Base-by-base conservation (phyloP, 1,139 yeast genomes). In the Blastobotrys capitulatus region DNA sequence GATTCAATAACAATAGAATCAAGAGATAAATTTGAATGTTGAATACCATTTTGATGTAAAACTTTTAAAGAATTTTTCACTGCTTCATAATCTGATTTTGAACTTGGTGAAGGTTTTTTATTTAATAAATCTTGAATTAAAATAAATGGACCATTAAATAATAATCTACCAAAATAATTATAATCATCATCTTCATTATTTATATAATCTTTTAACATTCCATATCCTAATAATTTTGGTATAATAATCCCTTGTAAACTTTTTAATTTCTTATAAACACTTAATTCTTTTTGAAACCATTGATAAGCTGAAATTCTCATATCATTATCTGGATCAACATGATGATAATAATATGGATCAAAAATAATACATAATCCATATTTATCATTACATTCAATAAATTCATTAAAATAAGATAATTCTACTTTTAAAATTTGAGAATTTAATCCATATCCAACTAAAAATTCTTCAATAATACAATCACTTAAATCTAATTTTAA, bases 271-370 rank as follows among this genome's bases (percentile, higher is more conserved):
- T 38, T 16, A 41, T 42, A 47, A n/a, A 47, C 43, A 10, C 44
- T 44, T 6, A 22, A 20, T 16, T 47, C 50, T 3, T 39, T 31
- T 13, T 15, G 15, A 13, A 42, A 42, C 47, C 50, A 47, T 13
- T 32, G 43, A 2, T 35, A 25, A 1, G 50, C 50, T 7, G 44
- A 38, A 2, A 27, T 19, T 16, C 32, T 13, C 15, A 47, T 20
- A 16, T 43, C 42, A 15, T 18, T 31, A 16, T 47, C 47, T n/a
- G 50, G 37, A 40, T 38, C 38, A 3, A 38, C 38, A 9, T 36
- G 39, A 35, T n/a, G n/a, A 32, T 47, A 47, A 22, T 47, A 47
- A 19, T 42, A 47, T 9, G 47, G 41, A 15, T 47, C 50, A 35
- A 42, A 47, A 25, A 47, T 36, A 2, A 27, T 7, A n/a, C 18